These are phyloP conservation scores for Eucalyptus grandis DNA, from an alignment of 345 rosid species.

Conservation along the genomic window DNA sequence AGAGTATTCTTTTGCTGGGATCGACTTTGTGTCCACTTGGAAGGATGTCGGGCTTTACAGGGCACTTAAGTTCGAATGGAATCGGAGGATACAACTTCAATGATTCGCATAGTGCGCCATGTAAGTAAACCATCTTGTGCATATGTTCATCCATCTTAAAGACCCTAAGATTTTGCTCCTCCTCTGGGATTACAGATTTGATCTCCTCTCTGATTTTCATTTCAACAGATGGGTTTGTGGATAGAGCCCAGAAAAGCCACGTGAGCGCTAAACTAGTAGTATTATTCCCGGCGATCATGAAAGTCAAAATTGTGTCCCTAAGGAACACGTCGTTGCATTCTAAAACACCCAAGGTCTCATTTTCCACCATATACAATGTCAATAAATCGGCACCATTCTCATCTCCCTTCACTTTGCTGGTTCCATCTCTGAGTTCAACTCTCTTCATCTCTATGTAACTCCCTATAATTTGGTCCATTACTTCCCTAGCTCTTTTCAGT, in stretches of 20 bases:
- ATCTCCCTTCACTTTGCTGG: background rate
- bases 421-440: background rate
- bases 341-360: background rate
- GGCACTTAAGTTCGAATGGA: too few species aligned
- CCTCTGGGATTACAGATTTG: background rate
- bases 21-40: too few species aligned
- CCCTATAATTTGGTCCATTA: slow-evolving; percentile 3
- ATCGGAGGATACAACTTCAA: slow-evolving; percentile 17
- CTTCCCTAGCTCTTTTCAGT: slow-evolving; percentile 10
- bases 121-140: slow-evolving; percentile 14
- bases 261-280: slow-evolving; percentile 15
- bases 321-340: slow-evolving; percentile 18
- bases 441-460: slow-evolving; percentile 13
- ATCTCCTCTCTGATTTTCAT: slow-evolving; percentile 36
- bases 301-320: slow-evolving; percentile 34
- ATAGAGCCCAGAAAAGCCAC: slow-evolving; percentile 45
- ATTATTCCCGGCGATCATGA: slow-evolving; percentile 50
- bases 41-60: too few species aligned
- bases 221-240: slow-evolving; percentile 7
- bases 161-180: background rate
- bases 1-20: too few species aligned
- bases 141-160: background rate
- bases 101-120: slow-evolving; percentile 17
- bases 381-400: slow-evolving; percentile 16
- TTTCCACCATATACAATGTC: slow-evolving; percentile 14